Conservation (phyloP, 768 basidiomycete genomes). For the Pulveroboletus sp. region DNA sequence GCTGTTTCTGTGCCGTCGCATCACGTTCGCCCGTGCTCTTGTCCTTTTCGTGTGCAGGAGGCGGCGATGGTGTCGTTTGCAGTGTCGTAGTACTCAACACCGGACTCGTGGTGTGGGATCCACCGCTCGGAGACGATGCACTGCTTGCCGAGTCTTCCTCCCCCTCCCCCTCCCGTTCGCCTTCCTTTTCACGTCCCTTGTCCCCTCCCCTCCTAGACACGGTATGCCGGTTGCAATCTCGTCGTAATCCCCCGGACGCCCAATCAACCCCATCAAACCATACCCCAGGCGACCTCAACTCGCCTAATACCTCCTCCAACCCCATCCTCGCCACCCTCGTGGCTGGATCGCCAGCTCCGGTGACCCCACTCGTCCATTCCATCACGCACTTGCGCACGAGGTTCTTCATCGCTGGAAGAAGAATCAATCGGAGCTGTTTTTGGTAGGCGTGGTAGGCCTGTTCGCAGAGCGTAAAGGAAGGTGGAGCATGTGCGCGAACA, state of each 20-base stretch:
- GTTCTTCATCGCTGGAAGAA: conserved; percentile 65
- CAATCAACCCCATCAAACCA: conserved; percentile 78
- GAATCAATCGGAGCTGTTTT: conserved; percentile 53
- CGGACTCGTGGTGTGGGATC: conserved; percentile 63
- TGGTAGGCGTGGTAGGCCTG: conserved; percentile 54
- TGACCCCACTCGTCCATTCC: conserved; percentile 47
- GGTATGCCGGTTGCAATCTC: conserved; percentile 38
- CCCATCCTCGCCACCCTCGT: conserved; percentile 51
- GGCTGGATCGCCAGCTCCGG: conserved; percentile 47
- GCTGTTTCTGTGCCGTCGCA: conserved; percentile 12
- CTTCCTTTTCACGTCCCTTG: conserved; percentile 33
- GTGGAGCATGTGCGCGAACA: conserved; percentile 50
- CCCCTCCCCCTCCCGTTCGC: conserved; percentile 27
- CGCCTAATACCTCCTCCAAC: conserved; percentile 54
- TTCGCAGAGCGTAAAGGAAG: conserved; percentile 60
- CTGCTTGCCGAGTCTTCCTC: conserved; percentile 46
- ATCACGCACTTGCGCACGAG: conserved; percentile 62
- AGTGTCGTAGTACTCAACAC: conserved; percentile 70
- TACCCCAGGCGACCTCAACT: conserved; percentile 50
- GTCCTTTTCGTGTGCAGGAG: conserved; percentile 42
- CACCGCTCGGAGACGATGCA: conserved; percentile 44
- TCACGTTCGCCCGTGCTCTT: conserved; percentile 29
- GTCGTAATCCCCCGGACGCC: conserved; percentile 29
- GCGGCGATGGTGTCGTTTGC: conserved; percentile 75
- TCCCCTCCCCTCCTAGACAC: conserved; percentile 13